Percentiles rank a stretch among this genome's conserved stretches.
These are phyloP conservation scores for Geotrichum reessii DNA, from an alignment of 1,139 yeast genomes.

Conservation along the genomic window DNA sequence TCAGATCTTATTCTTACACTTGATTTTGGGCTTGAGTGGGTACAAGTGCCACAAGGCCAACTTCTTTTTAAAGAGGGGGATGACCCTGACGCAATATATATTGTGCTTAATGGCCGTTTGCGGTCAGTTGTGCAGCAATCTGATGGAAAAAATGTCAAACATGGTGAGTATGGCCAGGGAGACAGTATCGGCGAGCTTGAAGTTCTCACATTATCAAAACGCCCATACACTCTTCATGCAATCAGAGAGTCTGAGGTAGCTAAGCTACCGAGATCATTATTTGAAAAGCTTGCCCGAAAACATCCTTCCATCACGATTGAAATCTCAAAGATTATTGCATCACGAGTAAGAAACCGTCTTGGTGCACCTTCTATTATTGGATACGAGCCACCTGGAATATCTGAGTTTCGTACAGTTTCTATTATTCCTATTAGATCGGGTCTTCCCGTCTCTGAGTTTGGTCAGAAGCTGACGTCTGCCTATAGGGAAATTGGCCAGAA, in stretches of 20 bases:
- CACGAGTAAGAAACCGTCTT: conserved; percentile 44
- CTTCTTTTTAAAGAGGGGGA: conserved; percentile 77
- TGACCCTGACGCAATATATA: conserved; percentile 85
- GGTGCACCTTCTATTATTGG: conserved; percentile 20
- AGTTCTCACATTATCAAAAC: conserved; percentile 75
- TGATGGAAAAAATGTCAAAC: conserved; percentile 29
- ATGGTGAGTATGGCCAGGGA: conserved; percentile 89
- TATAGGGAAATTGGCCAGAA: conserved; percentile 66
- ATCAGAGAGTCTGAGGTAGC: conserved; percentile 93
- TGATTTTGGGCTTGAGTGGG: conserved; percentile 94
- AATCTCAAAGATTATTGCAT: conserved; percentile 82
- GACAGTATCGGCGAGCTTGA: conserved; percentile 94
- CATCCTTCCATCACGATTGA: conserved; percentile 90
- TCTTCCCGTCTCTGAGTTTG: conserved; percentile 80
- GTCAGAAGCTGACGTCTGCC: conserved; percentile 62
- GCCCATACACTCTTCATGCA: conserved; percentile 74
- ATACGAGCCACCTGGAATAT: conserved; percentile 7
- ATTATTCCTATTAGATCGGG: conserved; percentile 75
- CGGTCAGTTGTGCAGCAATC: conserved; percentile 49
- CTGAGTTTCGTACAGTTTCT: conserved; percentile 67
- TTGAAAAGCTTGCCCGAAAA: conserved; percentile 75
- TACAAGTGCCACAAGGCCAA: conserved; percentile 81
- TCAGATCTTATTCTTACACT: conserved; percentile 65
- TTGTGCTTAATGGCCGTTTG: conserved; percentile 84
- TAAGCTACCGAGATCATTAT: conserved; percentile 81